Base-by-base conservation (phyloP, 768 basidiomycete species). In the Postia placenta region DNA sequence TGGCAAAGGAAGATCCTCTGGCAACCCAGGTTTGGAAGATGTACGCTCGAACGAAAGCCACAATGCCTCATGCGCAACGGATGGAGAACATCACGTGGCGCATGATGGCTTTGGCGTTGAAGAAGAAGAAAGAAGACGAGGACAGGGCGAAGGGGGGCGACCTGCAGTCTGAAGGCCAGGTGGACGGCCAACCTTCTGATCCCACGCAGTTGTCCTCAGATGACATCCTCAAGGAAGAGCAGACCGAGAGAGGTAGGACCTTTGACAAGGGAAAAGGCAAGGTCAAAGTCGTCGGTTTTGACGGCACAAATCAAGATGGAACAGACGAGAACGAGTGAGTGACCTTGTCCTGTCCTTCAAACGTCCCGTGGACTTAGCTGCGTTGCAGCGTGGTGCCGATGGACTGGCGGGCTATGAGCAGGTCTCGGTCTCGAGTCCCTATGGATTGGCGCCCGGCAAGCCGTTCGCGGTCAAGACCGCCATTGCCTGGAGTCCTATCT, bases 31-130 rank as follows among this genome's bases (percentile, higher is more conserved):
- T 98, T 25, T 98, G 95, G 95, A 92, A 85, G 71, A 88, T 97
- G 79, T 98, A 90, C 61, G 83, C 92, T 28, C 82, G 88, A 52
- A 88, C 87, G 40, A 93, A 92, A 69, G 87, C 86, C n/a, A 79
- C 76, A 26, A 69, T 95, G 49, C 92, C 94, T 25, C 91, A 95
- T 62, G 91, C 88, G 0, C 90, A 93, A 67, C 73, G 94, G 61
- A 93, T 99, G 91, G 96, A 98, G 71, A 98, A 97, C 63, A 66
- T 98, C 47, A 96, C 94, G 0, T 97, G 95, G 95, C 72, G 96
- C 51, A 90, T 98, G 92, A 97, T 97, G 94, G 87, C 93, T 22
- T 72, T 99, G 63, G 91, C 89, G 11, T 70, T 99, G 48, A 86
- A 87, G 74, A 95, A 88, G 77, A 85, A 85, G 71, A 83, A 83